These are phyloP conservation scores for Cenococcum geophilum DNA, from an alignment of 495 filamentous ascomycete species.

Conservation along the genomic window DNA sequence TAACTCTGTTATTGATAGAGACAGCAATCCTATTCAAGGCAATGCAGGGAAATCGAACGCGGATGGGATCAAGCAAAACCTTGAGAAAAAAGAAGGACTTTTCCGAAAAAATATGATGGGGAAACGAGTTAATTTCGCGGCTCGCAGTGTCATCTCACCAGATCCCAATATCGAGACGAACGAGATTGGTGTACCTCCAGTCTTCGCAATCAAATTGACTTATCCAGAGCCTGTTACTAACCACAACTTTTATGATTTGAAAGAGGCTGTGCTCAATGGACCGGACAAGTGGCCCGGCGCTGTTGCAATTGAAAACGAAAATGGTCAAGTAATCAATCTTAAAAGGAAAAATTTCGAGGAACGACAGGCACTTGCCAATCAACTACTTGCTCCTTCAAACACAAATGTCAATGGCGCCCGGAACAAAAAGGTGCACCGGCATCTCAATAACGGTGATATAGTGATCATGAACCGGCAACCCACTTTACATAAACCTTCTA, in stretches of 20 bases:
- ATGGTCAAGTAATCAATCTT: constrained; percentile 83
- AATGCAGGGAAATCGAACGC: constrained; percentile 61
- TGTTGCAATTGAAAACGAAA: constrained; percentile 89
- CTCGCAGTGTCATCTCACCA: constrained; percentile 94
- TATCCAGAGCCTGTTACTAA: constrained; percentile 96
- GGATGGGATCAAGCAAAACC: constrained; percentile 91
- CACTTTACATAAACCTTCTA: constrained; percentile 99
- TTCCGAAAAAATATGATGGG: constrained; percentile 99
- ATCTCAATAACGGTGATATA: constrained; percentile 92
- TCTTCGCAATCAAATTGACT: constrained; percentile 92
- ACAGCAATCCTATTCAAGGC: constrained; percentile 74
- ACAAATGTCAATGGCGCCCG: constrained; percentile 65
- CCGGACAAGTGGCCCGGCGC: constrained; percentile 92
- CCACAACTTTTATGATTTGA: constrained; percentile 92
- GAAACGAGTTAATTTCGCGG: constrained; percentile 98
- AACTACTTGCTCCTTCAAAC: constrained; percentile 81
- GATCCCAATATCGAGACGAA: constrained; percentile 98
- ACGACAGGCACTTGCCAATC: constrained; percentile 77
- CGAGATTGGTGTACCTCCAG: constrained; percentile 94
- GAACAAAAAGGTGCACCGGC: constrained; percentile 95
- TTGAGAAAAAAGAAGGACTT: constrained; percentile 98
- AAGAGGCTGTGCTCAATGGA: constrained; percentile 94
- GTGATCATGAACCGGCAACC: constrained; percentile 99
- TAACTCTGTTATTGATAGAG: constrained; percentile 81
- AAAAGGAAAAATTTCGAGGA: constrained; percentile 80